Evolutionary conservation across 2,329 filamentous ascomycete species (phyloP).

Genomic region (Aspergillus viridinutans): DNA sequence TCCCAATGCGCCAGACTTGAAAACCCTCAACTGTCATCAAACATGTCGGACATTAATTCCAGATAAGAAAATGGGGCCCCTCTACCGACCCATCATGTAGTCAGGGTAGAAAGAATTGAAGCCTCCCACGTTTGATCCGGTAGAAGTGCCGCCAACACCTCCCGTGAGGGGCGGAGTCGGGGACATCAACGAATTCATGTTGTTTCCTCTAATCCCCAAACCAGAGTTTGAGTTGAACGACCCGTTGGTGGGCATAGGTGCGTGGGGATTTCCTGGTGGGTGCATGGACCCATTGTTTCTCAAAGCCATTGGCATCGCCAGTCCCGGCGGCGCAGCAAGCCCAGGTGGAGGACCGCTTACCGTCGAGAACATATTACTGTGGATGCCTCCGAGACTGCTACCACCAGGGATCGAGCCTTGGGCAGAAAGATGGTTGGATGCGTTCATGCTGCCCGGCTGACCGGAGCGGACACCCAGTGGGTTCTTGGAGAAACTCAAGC

Average conservation of each 20-base stretch:
- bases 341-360: constrained; percentile 78
- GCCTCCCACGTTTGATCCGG: constrained; percentile 29
- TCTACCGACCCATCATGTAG: constrained; percentile 48
- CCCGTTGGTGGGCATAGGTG: constrained; percentile 25
- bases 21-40: constrained; percentile 36
- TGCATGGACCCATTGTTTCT: constrained; percentile 31
- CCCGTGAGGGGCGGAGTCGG: constrained; percentile 27
- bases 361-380: constrained; percentile 61
- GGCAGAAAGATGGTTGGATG: constrained; percentile 48
- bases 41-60: constrained; percentile 41
- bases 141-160: constrained; percentile 23
- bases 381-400: constrained; percentile 51
- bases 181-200: constrained; percentile 29
- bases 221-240: constrained; percentile 35
- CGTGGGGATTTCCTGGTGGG: constrained; percentile 25
- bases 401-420: constrained; percentile 55
- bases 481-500: constrained; percentile 95
- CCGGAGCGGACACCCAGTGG: constrained; percentile 84
- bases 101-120: constrained; percentile 42
- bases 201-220: constrained; percentile 35
- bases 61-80: constrained; percentile 19
- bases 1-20: constrained; percentile 37
- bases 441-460: constrained; percentile 55
- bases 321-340: constrained; percentile 68
- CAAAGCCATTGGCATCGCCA: constrained; percentile 44